Evolutionary conservation across 164 flowering plant species (phyloP).

Genomic region (Akebia trifoliata): DNA sequence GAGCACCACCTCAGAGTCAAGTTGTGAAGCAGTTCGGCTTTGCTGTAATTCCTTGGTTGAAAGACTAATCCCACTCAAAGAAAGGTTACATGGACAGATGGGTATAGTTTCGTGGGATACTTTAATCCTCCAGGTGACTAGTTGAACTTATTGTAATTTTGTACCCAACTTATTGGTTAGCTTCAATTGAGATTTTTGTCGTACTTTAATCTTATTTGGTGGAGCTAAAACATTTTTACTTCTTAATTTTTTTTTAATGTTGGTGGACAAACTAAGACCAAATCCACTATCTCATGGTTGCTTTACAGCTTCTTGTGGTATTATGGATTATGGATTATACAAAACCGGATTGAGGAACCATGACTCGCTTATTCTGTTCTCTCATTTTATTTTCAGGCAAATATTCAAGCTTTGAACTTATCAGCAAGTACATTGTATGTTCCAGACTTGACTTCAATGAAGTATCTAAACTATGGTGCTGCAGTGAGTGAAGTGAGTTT

Average conservation of each 20-base stretch:
- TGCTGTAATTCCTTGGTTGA: conserved; percentile 71
- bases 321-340: background rate
- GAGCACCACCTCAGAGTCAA: conserved; percentile 92
- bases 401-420: conserved; percentile 39
- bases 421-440: conserved; percentile 44
- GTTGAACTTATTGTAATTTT: background rate
- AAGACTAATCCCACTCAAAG: conserved; percentile 54
- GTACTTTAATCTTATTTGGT: no score
- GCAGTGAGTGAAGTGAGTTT: conserved; percentile 64
- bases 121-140: conserved; percentile 55
- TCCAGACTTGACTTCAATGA: conserved; percentile 35
- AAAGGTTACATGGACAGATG: conserved; percentile 43
- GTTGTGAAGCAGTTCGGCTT: conserved; percentile 79
- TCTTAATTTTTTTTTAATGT: no score
- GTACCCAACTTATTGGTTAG: background rate
- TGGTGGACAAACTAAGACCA: no score
- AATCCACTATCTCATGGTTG: no score
- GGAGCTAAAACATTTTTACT: no score
- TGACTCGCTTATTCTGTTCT: background rate
- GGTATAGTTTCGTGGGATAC: conserved; percentile 56
- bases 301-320: no score
- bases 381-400: conserved; percentile 49
- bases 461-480: conserved; percentile 64
- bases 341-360: background rate
- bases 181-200: no score